Evolutionary conservation across 495 filamentous ascomycete species (phyloP).

Genomic region (Durotheca rogersii): DNA sequence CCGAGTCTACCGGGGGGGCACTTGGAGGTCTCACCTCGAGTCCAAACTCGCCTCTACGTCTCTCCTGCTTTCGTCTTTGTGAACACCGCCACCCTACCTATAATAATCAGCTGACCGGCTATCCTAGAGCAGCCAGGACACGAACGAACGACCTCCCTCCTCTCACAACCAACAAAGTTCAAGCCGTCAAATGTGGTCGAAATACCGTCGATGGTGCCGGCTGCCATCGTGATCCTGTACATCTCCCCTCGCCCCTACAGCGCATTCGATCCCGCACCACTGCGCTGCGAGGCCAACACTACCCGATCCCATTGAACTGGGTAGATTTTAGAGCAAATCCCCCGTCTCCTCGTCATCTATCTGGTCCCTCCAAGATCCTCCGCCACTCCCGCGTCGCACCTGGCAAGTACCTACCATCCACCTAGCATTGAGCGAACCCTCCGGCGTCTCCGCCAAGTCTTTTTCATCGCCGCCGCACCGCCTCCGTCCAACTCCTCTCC

Average conservation of each 20-base stretch:
- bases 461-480: neutral
- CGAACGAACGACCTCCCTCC: too few species aligned
- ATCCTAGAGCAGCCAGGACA: too few species aligned
- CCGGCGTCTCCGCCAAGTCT: neutral
- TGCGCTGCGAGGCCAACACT: slow-evolving; percentile 18
- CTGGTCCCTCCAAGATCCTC: slow-evolving; percentile 20
- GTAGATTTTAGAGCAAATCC: slow-evolving; percentile 21
- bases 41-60: neutral
- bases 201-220: slow-evolving; percentile 5
- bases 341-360: too few species aligned
- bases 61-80: neutral
- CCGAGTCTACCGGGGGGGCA: neutral
- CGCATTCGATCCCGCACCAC: slow-evolving; percentile 5
- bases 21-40: too few species aligned
- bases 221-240: slow-evolving; percentile 5
- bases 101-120: neutral
- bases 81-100: neutral
- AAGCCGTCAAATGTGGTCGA: slow-evolving; percentile 14
- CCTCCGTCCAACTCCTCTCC: slow-evolving; percentile 1
- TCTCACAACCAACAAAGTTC: slow-evolving; percentile 19
- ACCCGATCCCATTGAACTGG: slow-evolving; percentile 16
- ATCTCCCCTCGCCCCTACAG: slow-evolving; percentile 19
- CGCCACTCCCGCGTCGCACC: slow-evolving; percentile 14
- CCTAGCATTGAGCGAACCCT: slow-evolving; percentile 4
- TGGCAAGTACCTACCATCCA: slow-evolving; percentile 1